Conservation (phyloP, 2,329 filamentous ascomycete genomes). For the Didymellaceae sp. region DNA sequence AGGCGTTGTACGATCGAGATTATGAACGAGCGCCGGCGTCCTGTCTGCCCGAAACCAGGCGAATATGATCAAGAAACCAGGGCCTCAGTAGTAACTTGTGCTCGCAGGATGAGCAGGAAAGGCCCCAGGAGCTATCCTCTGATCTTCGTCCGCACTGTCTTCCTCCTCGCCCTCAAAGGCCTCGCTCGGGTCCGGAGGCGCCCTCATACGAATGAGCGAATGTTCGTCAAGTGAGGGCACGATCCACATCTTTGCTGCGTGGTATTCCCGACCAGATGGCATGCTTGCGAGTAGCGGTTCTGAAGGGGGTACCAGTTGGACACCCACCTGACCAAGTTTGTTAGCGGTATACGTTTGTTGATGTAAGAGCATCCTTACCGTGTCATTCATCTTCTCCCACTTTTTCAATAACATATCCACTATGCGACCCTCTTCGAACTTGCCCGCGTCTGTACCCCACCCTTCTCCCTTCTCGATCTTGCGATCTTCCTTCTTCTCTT, state of each 20-base stretch:
- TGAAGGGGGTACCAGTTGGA: slow-evolving; percentile 75
- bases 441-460: slow-evolving; percentile 86
- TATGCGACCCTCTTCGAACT: slow-evolving; percentile 81
- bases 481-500: slow-evolving; percentile 79
- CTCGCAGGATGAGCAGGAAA: slow-evolving; percentile 46
- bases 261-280: slow-evolving; percentile 88
- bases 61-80: no score
- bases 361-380: slow-evolving; percentile 65
- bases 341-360: background rate
- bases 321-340: slow-evolving; percentile 68
- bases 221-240: slow-evolving; percentile 70
- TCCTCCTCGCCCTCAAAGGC: slow-evolving; percentile 46
- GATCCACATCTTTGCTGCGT: slow-evolving; percentile 71
- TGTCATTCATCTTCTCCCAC: slow-evolving; percentile 93
- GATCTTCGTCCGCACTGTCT: slow-evolving; percentile 46
- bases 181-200: slow-evolving; percentile 60
- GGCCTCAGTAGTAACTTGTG: slow-evolving; percentile 41
- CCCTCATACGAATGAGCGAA: slow-evolving; percentile 65
- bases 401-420: slow-evolving; percentile 86
- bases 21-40: background rate
- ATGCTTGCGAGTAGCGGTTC: slow-evolving; percentile 77
- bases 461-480: slow-evolving; percentile 73
- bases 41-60: background rate
- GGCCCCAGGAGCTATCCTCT: slow-evolving; percentile 40
- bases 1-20: background rate